Base-by-base conservation (phyloP, 2,329 filamentous ascomycete species). In the Fusarium sp. region DNA sequence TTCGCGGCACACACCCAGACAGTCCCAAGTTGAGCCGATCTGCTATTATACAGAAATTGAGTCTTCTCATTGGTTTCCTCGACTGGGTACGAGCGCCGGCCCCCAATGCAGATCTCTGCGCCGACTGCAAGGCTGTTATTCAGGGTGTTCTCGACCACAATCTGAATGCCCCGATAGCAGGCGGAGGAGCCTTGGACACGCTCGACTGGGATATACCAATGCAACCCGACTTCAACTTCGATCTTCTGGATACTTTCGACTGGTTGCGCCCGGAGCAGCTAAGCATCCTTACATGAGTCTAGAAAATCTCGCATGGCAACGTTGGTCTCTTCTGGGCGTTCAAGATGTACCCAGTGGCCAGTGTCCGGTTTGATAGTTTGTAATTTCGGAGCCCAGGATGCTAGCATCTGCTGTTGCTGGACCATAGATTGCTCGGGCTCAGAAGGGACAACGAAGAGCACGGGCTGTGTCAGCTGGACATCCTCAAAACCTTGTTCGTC, bases 41-140 rank as follows among this genome's bases (percentile, higher is more conserved):
- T 1, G 81, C 79, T 40, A 84, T 87, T 10, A 82, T 86, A 34
- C 84, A 86, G 66, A 84, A 87, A 55, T 78, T 87, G 3, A 85
- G 82, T 59, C 80, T 87, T 2, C 76, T 87, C 0, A 80, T 86
- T 4, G 84, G 83, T 0, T 87, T 86, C 56, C 77, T 87, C 13
- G 83, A 85, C 52, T 87, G 85, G 85, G 78, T 87, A 2, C 78
- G 79, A 6, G 83, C 83, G 0, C 79, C 80, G 3, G 82, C 82
- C 0, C 83, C 84, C 3, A 87, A 87, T 33, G 81, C 81, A 7
- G 79, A 82, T n/a, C 75, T 87, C 7, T 86, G 84, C 67, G 75
- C 72, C 18, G 77, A 82, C 20, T 84, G 82, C 72, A 83, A 83
- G 58, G 77, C 76, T 4, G 78, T 86, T n/a, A 85, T 87, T 44